Conservation (phyloP, 768 basidiomycete genomes). For the Pisolithus sp. region DNA sequence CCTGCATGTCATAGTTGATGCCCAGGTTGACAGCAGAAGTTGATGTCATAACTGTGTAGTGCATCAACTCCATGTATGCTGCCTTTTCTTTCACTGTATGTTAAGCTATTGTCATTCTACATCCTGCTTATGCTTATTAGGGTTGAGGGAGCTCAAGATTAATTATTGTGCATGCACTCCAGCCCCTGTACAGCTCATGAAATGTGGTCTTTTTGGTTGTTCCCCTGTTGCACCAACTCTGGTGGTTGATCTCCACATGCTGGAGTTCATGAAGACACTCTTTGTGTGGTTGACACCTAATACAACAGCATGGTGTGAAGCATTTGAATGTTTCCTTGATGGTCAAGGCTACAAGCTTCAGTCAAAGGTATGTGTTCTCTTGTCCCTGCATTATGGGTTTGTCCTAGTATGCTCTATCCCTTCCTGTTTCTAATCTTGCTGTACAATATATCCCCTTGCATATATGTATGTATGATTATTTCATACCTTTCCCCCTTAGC, state of each 20-base stretch:
- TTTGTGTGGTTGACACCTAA: too few species aligned
- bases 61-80: background rate
- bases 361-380: conserved; percentile 10
- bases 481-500: too few species aligned
- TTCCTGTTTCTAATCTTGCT: too few species aligned
- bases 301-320: conserved; percentile 8
- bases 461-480: too few species aligned
- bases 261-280: too few species aligned
- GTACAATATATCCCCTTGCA: too few species aligned
- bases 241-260: conserved; percentile 25
- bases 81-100: background rate
- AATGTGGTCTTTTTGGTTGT: conserved; percentile 21
- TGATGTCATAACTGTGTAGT: background rate
- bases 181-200: conserved; percentile 19
- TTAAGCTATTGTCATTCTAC: too few species aligned
- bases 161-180: conserved; percentile 8
- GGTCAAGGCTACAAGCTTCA: conserved; percentile 6
- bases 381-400: background rate
- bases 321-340: conserved; percentile 10
- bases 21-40: background rate
- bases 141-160: conserved; percentile 3
- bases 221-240: conserved; percentile 25
- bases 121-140: background rate
- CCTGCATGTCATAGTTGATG: background rate
- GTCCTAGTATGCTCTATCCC: background rate